phyloP scores from a whole-genome alignment of 1,284 basidiomycete genomes.

The Volvariella surrecta region DNA sequence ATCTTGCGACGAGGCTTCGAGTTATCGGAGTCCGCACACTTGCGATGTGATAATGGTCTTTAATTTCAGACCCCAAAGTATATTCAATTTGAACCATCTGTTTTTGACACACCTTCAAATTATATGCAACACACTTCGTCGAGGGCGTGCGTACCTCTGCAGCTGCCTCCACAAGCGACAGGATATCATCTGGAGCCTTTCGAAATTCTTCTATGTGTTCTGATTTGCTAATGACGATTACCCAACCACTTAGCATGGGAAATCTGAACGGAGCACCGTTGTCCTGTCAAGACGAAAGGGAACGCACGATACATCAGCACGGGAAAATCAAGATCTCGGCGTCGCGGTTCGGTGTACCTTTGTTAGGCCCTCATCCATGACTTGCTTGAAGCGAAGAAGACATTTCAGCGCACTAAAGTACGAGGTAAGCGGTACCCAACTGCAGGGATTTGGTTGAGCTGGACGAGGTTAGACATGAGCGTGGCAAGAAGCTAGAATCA shows the following conservation, averaged over 20 bases:
- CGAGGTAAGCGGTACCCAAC: slow-evolving; percentile 11
- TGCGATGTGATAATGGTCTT: slow-evolving; percentile 9
- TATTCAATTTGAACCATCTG: slow-evolving; percentile 9
- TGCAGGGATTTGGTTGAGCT: slow-evolving; percentile 16
- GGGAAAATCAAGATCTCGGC: too few relatives aligned
- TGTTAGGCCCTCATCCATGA: slow-evolving; percentile 3
- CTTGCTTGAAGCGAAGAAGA: slow-evolving; percentile 1
- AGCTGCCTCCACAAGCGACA: slow-evolving; percentile 26
- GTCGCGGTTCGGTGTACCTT: not conserved
- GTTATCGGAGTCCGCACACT: slow-evolving; percentile 11
- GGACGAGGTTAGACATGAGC: not conserved
- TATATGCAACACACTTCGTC: not conserved
- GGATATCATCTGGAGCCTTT: slow-evolving; percentile 25
- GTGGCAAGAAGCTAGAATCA: not conserved
- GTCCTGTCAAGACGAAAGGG: slow-evolving; percentile 17
- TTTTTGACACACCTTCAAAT: not conserved
- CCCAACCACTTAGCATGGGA: slow-evolving; percentile 27
- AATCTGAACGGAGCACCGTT: slow-evolving; percentile 31
- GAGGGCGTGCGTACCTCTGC: slow-evolving; percentile 20
- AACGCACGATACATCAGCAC: not conserved
- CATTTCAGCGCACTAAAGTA: slow-evolving; percentile 1
- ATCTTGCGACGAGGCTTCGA: slow-evolving; percentile 8
- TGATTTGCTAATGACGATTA: slow-evolving; percentile 26
- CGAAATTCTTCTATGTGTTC: slow-evolving; percentile 31
- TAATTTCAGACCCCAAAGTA: slow-evolving; percentile 10